These are phyloP conservation scores for Articulospora tetracladia DNA, from an alignment of 495 filamentous ascomycete species.

Conservation along the genomic window DNA sequence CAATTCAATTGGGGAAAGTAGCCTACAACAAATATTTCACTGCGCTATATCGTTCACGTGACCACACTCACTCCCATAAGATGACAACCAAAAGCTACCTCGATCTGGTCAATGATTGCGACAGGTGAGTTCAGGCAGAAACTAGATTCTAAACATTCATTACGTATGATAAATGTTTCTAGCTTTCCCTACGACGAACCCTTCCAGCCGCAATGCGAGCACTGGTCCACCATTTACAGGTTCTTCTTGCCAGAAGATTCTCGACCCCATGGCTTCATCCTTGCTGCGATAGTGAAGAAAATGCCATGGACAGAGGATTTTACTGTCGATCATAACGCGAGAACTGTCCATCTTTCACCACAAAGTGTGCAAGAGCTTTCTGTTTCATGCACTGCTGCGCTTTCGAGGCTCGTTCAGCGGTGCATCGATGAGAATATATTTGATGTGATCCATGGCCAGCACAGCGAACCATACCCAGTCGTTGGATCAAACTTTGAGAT, in stretches of 20 bases:
- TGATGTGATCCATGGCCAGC: conserved; percentile 32
- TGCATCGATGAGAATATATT: conserved; percentile 36
- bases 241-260: conserved; percentile 32
- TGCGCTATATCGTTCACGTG: too few species aligned
- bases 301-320: conserved; percentile 43
- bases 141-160: background rate
- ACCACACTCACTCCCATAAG: background rate
- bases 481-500: conserved; percentile 36
- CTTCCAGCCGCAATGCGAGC: conserved; percentile 11
- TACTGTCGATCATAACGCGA: conserved; percentile 27
- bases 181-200: conserved; percentile 20
- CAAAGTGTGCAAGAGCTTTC: conserved; percentile 19
- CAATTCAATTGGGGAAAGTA: too few species aligned
- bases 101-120: conserved; percentile 20
- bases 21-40: too few species aligned
- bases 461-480: conserved; percentile 45
- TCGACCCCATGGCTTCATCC: conserved; percentile 39
- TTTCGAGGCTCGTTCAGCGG: conserved; percentile 32
- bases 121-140: conserved; percentile 5
- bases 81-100: conserved; percentile 9
- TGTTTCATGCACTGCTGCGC: conserved; percentile 24
- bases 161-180: background rate
- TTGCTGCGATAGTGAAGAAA: conserved; percentile 34
- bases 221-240: conserved; percentile 27
- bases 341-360: conserved; percentile 31